Percentiles rank a stretch among this genome's conserved stretches.
These are phyloP conservation scores for Curvularia sp. DNA, from an alignment of 2,329 filamentous ascomycete genomes.

Conservation along the genomic window DNA sequence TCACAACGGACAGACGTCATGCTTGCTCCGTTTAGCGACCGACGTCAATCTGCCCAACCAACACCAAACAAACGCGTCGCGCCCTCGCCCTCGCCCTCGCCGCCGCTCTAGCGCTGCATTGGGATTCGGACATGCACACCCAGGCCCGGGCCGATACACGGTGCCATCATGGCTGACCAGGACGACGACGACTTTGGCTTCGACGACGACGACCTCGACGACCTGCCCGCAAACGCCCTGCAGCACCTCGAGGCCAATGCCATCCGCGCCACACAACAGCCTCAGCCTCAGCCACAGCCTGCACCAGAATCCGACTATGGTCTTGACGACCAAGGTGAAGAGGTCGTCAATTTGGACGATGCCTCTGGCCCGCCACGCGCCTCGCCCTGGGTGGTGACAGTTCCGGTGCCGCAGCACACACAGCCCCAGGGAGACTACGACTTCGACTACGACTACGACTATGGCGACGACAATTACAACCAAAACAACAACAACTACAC, in stretches of 20 bases:
- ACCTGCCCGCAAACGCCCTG: slow-evolving; percentile 55
- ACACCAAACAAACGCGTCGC: slow-evolving; percentile 18
- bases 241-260: slow-evolving; percentile 56
- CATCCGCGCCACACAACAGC: slow-evolving; percentile 49
- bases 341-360: slow-evolving; percentile 56
- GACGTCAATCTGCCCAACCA: not conserved
- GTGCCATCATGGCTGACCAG: slow-evolving; percentile 45
- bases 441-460: slow-evolving; percentile 4
- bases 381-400: slow-evolving; percentile 1
- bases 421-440: slow-evolving; percentile 8
- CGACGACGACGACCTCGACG: slow-evolving; percentile 55
- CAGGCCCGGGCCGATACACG: slow-evolving; percentile 6
- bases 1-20: slow-evolving; percentile 26
- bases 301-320: slow-evolving; percentile 51
- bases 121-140: slow-evolving; percentile 17
- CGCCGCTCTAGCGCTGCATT: slow-evolving; percentile 8
- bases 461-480: not conserved
- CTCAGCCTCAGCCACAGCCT: not conserved
- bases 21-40: slow-evolving; percentile 9
- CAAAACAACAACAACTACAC: not conserved
- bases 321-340: slow-evolving; percentile 55
- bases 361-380: slow-evolving; percentile 11
- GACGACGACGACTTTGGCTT: slow-evolving; percentile 58
- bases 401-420: slow-evolving; percentile 12
- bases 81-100: slow-evolving; percentile 4